phyloP scores from a whole-genome alignment of 2,329 filamentous ascomycete genomes.

The Metarhizium rileyi region DNA sequence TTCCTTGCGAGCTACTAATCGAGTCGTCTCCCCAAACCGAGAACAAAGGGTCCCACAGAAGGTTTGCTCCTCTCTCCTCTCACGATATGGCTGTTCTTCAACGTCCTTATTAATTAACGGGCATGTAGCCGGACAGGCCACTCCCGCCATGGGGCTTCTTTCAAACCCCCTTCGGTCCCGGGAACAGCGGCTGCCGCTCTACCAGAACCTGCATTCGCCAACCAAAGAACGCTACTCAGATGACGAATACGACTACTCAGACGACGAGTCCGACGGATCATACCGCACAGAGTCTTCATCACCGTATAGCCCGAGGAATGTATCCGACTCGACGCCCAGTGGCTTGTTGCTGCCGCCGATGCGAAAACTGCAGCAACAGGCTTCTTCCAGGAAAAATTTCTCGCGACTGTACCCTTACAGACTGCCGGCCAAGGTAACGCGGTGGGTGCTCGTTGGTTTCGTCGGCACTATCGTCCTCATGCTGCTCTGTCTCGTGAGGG shows the following conservation, averaged over 20 bases:
- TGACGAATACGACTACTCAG: conserved; percentile 38
- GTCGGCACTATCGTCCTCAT: conserved; percentile 64
- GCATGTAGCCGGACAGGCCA: background rate
- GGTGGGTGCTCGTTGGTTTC: conserved; percentile 68
- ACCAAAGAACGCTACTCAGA: conserved; percentile 43
- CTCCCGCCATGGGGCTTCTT: conserved; percentile 37
- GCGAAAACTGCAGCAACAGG: background rate
- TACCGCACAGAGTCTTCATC: conserved; percentile 26
- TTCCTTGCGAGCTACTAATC: conserved; percentile 1
- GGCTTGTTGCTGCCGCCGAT: conserved; percentile 36
- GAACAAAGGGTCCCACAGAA: background rate
- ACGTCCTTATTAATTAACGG: background rate
- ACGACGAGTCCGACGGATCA: conserved; percentile 33
- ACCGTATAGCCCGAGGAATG: conserved; percentile 45
- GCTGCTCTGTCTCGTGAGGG: conserved; percentile 63
- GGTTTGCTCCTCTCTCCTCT: background rate
- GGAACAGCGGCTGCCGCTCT: conserved; percentile 39
- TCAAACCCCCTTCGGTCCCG: conserved; percentile 38
- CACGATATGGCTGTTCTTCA: background rate
- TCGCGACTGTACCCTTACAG: conserved; percentile 39
- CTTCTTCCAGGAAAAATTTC: conserved; percentile 12
- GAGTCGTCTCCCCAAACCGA: background rate
- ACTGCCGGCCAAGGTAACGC: conserved; percentile 61
- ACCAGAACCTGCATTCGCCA: conserved; percentile 33
- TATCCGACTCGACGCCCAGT: conserved; percentile 33